These are phyloP conservation scores for Capsicum rhomboideum DNA, from an alignment of 257 asterid genomes.

Conservation along the genomic window DNA sequence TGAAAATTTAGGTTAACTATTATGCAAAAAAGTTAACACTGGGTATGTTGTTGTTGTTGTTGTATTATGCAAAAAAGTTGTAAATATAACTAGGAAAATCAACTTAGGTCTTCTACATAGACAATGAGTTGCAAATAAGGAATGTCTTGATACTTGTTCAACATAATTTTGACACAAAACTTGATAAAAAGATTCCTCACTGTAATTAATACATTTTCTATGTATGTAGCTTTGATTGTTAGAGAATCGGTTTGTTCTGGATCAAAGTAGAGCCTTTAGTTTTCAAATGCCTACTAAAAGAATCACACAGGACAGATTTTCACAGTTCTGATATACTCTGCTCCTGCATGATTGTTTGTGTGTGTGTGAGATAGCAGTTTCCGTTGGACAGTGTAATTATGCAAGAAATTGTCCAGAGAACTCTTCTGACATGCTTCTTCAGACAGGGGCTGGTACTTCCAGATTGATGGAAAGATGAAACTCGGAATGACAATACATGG, in stretches of 20 bases:
- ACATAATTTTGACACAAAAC: background rate
- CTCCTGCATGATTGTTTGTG: background rate
- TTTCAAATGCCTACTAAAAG: background rate
- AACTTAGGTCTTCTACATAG: background rate
- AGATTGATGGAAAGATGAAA: constrained; percentile 70
- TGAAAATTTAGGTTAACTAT: background rate
- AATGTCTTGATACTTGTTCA: background rate
- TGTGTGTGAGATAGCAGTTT: background rate
- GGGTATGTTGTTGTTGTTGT: no score
- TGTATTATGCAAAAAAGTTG: no score
- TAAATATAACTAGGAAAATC: background rate
- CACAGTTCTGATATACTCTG: background rate
- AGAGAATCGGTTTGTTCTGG: background rate
- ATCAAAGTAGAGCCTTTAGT: background rate
- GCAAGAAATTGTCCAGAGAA: background rate
- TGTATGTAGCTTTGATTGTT: background rate
- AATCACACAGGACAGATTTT: background rate
- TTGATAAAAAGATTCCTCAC: background rate
- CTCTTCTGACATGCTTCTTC: constrained; percentile 43
- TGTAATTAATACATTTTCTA: background rate
- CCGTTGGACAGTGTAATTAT: background rate
- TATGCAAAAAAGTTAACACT: background rate
- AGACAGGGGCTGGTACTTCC: constrained; percentile 99
- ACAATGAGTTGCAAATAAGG: background rate
- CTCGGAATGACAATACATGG: constrained; percentile 68